phyloP scores from a whole-genome alignment of 805 yeast species.

The Cyberlindnera suaveolens region DNA sequence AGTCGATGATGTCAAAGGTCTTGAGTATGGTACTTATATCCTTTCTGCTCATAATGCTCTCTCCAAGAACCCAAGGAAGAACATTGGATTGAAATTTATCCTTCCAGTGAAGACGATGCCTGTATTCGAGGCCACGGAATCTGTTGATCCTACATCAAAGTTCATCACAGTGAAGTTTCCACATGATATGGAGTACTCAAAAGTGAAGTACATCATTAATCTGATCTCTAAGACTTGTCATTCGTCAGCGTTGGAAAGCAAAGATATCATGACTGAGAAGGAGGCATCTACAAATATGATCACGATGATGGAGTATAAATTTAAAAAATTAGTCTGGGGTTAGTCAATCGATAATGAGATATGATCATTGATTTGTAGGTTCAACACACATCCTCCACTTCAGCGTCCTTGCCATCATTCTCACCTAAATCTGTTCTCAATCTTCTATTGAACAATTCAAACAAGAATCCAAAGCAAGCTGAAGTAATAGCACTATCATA shows the following conservation, averaged over 20 bases:
- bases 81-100: conserved; percentile 26
- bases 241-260: conserved; percentile 21
- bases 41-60: conserved; percentile 14
- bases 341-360: conserved; percentile 4
- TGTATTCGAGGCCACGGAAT: neutral
- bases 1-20: conserved; percentile 13
- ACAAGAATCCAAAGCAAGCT: conserved; percentile 59
- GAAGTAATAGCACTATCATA: conserved; percentile 73
- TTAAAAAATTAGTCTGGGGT: conserved; percentile 36
- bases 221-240: conserved; percentile 19
- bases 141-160: neutral
- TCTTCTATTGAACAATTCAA: conserved; percentile 64
- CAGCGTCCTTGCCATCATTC: conserved; percentile 42
- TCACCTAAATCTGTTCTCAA: conserved; percentile 64
- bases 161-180: conserved; percentile 22
- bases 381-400: conserved; percentile 61
- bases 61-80: conserved; percentile 25
- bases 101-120: conserved; percentile 1
- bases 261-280: conserved; percentile 29
- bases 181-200: conserved; percentile 18
- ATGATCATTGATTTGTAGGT: neutral
- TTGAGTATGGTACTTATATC: conserved; percentile 28
- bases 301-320: conserved; percentile 28
- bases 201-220: conserved; percentile 19
- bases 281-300: conserved; percentile 33